Base-by-base conservation (phyloP, 768 basidiomycete genomes). In the Rhizopogon sp. region DNA sequence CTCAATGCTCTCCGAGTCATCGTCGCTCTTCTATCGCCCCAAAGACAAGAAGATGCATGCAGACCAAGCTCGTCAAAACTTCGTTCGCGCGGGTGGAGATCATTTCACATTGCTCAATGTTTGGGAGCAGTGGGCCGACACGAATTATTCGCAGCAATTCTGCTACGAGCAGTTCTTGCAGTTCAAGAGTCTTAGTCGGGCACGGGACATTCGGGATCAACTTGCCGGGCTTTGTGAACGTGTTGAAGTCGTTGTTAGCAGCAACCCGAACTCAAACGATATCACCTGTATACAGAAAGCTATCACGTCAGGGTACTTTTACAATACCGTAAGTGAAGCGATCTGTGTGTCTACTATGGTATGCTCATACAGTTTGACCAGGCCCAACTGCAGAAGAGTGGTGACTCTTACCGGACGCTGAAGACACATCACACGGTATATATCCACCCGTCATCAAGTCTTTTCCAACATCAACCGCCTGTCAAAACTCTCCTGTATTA, bases 101-200 rank as follows among this genome's bases (percentile, higher is more conserved):
- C 97, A 98, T 73, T 99, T 98, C 67, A 98, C 96, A 6, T 72
- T 99, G 22, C 79, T 99, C 28, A 98, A 98, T 67, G 93, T 98
- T 11, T 98, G 94, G 89, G 95, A 98, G 68, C 95, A 98, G 66
- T 99, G 97, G 97, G 90, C 90, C 17, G 97, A 99, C 59, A 92
- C 95, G 22, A 93, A 93, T 64, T 98, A 94, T 67, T 95, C 93
- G 20, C 93, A 98, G 67, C 92, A 95, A 63, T 97, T 93, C 73
- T 95, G 93, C 64, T 97, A 95, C 67, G 94, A 96, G 66, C 91
- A 95, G 60, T 98, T 91, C 74, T 71, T 97, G 47, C 95, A 96
- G 67, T 94, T 87, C 79, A 97, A 98, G 79, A 92, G 90, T 58
- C 75, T 99, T 25, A 90, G 87, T 63, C 82, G 97, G 39, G 96